Conservation (phyloP, 2,329 filamentous ascomycete genomes). For the Alternaria ventricosa region DNA sequence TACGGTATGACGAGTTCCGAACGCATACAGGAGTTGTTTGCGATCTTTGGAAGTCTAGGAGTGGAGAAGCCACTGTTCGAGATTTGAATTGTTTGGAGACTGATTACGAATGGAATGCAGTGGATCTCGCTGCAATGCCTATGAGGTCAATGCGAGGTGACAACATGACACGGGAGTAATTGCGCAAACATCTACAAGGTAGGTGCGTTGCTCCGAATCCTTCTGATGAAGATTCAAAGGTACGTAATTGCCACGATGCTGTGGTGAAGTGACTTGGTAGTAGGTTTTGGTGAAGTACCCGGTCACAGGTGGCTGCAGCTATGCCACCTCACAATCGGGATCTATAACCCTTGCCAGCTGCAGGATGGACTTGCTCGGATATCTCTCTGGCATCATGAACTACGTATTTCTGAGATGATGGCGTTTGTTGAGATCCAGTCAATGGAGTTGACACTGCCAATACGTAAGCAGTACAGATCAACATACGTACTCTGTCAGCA, state of each 20-base stretch:
- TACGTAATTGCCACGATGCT: background rate
- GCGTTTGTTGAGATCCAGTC: background rate
- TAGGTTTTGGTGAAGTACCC: background rate
- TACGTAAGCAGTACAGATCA: background rate
- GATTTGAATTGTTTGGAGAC: background rate
- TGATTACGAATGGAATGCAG: background rate
- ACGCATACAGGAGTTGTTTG: background rate
- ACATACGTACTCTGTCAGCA: background rate
- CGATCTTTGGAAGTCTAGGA: background rate
- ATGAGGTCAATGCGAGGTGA: background rate
- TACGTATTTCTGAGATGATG: background rate
- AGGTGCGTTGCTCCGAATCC: background rate
- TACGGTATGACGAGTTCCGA: background rate
- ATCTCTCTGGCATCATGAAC: background rate
- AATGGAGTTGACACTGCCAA: background rate
- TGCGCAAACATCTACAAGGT: background rate
- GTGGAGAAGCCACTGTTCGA: background rate
- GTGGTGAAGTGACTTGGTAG: background rate
- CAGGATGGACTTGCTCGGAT: background rate
- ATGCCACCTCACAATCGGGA: background rate
- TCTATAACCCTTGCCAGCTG: background rate
- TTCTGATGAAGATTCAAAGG: background rate
- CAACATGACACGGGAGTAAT: background rate
- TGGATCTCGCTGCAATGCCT: background rate
- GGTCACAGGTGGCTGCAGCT: background rate